A percentile compares a stretch with the other conserved stretches of the same genome.
Conservation (phyloP, 164 flowering plant genomes). For the Liquidambar formosana region DNA sequence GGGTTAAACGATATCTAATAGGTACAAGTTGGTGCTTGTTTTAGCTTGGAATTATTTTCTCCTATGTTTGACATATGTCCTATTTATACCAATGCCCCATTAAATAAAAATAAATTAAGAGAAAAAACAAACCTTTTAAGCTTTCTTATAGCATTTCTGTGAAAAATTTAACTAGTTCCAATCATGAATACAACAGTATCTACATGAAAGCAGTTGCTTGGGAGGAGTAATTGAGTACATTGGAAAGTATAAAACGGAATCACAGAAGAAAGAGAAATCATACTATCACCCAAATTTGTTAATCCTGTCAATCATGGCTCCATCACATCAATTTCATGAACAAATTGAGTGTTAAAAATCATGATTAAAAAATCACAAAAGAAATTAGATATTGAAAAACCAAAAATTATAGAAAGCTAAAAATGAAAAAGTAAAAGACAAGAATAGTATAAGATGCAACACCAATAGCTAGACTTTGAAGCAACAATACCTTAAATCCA, state of each 20-base stretch:
- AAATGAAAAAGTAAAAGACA: background rate
- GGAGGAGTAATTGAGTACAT: too few species aligned
- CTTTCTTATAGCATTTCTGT: too few species aligned
- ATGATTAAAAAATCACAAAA: background rate
- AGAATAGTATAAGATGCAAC: background rate
- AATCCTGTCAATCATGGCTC: background rate
- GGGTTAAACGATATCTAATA: too few species aligned
- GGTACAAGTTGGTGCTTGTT: too few species aligned
- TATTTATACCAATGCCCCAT: too few species aligned
- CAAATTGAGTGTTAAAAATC: background rate
- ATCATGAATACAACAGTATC: background rate
- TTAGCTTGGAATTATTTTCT: too few species aligned
- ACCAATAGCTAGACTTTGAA: background rate
- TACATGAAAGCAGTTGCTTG: background rate
- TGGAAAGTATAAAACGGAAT: background rate
- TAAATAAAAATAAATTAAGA: too few species aligned
- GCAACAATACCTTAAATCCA: slow-evolving; percentile 81
- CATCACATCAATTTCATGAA: background rate
- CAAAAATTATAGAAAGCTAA: background rate
- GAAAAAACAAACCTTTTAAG: too few species aligned
- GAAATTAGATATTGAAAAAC: background rate
- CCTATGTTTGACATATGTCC: too few species aligned
- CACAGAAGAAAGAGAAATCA: background rate
- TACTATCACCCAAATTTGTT: background rate
- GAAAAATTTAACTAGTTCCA: background rate